A percentile compares a stretch with the other conserved stretches of the same genome.
Evolutionary conservation across 805 yeast genomes (phyloP).

Genomic region (Wickerhamiella shivajii): DNA sequence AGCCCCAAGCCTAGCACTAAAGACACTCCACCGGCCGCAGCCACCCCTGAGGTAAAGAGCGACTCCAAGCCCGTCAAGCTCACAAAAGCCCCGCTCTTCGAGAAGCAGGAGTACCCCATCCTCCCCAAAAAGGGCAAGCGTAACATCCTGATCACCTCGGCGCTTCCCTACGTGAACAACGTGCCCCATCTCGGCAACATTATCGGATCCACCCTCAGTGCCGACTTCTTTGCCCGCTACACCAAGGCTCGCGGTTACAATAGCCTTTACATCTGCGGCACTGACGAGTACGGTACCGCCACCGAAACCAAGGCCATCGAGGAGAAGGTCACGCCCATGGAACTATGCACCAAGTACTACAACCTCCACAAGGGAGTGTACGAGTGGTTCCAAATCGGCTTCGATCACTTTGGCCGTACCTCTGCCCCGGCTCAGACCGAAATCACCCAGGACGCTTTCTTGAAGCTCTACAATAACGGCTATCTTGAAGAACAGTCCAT

Average conservation of each 20-base stretch:
- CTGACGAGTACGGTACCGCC: constrained; percentile 99
- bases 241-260: constrained; percentile 80
- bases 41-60: not conserved
- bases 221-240: constrained; percentile 87
- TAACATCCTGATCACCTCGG: constrained; percentile 84
- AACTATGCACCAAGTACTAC: constrained; percentile 84
- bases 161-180: constrained; percentile 94
- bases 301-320: constrained; percentile 97
- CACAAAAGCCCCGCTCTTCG: not conserved
- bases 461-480: constrained; percentile 59
- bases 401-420: constrained; percentile 93
- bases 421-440: constrained; percentile 84
- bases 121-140: constrained; percentile 58
- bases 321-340: constrained; percentile 76
- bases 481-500: constrained; percentile 74
- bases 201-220: constrained; percentile 85
- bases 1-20: not conserved
- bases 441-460: constrained; percentile 87
- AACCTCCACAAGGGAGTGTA: constrained; percentile 76
- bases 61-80: constrained; percentile 3
- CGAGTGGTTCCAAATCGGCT: constrained; percentile 92
- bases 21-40: not conserved
- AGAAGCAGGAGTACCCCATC: constrained; percentile 25
- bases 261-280: constrained; percentile 81
- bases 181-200: constrained; percentile 98